These are phyloP conservation scores for Talaromyces sp. DNA, from an alignment of 2,329 filamentous ascomycete genomes.

Conservation along the genomic window DNA sequence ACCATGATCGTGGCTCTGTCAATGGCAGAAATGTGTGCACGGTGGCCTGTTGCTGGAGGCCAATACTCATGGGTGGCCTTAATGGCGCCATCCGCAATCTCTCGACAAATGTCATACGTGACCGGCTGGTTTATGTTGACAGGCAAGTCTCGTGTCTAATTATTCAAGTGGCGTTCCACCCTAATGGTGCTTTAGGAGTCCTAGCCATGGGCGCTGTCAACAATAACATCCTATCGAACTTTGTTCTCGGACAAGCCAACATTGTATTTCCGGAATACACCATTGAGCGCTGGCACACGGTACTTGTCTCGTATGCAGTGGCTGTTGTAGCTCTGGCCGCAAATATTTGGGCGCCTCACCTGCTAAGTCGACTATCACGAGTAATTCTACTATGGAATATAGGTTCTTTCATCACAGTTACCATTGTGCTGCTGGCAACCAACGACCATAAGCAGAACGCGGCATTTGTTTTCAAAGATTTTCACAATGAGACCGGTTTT, in stretches of 20 bases:
- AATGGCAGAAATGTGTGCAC: constrained; percentile 57
- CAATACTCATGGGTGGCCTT: constrained; percentile 58
- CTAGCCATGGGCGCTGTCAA: constrained; percentile 53
- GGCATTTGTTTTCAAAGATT: constrained; percentile 52
- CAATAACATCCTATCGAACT: constrained; percentile 53
- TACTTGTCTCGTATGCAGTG: constrained; percentile 50
- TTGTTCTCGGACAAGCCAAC: constrained; percentile 52
- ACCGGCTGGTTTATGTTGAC: constrained; percentile 49
- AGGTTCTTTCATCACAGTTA: constrained; percentile 47
- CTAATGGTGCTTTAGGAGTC: constrained; percentile 29
- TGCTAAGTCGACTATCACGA: constrained; percentile 50
- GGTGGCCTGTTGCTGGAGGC: constrained; percentile 53
- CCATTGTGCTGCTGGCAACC: constrained; percentile 49
- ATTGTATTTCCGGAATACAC: constrained; percentile 48
- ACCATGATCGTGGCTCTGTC: constrained; percentile 53
- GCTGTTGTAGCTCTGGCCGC: constrained; percentile 41
- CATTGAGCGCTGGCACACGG: constrained; percentile 55
- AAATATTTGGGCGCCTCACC: constrained; percentile 49
- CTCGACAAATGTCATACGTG: constrained; percentile 41
- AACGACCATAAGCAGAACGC: constrained; percentile 53
- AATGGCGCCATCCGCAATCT: constrained; percentile 46
- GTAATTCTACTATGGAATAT: constrained; percentile 53
- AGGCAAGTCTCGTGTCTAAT: constrained; percentile 24
- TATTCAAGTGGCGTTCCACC: neutral
- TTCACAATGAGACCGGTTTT: constrained; percentile 53